Conservation (phyloP, 441 rosid species). For the Arabidopsis lyrata region DNA sequence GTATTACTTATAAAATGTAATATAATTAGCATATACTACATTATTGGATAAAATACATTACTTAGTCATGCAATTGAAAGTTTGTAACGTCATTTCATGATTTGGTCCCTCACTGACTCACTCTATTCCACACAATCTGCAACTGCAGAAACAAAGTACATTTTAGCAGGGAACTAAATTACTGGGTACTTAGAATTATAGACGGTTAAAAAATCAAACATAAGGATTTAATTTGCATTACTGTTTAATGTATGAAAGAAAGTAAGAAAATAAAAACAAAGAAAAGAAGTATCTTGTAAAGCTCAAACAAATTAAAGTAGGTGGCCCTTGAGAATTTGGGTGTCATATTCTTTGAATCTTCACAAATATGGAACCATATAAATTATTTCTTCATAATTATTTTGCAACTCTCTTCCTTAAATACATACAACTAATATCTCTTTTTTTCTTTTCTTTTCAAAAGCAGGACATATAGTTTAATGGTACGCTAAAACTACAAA, state of each 20-base stretch:
- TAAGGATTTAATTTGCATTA: neutral
- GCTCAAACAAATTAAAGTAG: constrained; percentile 29
- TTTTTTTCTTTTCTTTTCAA: neutral
- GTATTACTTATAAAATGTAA: constrained; percentile 6
- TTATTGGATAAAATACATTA: constrained; percentile 6
- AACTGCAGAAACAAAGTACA: constrained; percentile 28
- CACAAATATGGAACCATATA: neutral
- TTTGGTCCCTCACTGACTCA: constrained; percentile 34
- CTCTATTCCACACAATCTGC: constrained; percentile 34
- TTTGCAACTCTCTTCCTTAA: neutral
- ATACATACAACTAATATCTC: neutral
- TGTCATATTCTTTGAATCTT: constrained; percentile 27
- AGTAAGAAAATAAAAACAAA: constrained; percentile 28
- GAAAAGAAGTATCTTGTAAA: constrained; percentile 14
- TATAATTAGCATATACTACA: neutral
- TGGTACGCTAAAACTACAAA: neutral
- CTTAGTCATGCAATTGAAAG: neutral
- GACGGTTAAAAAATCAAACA: neutral
- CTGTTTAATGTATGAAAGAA: constrained; percentile 10
- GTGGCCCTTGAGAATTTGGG: constrained; percentile 37
- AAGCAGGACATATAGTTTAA: neutral
- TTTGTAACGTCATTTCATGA: constrained; percentile 23
- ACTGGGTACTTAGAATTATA: neutral
- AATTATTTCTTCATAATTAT: neutral
- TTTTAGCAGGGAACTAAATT: constrained; percentile 14